Conservation (phyloP, 495 filamentous ascomycete genomes). For the Xanthoparmelia taractica region DNA sequence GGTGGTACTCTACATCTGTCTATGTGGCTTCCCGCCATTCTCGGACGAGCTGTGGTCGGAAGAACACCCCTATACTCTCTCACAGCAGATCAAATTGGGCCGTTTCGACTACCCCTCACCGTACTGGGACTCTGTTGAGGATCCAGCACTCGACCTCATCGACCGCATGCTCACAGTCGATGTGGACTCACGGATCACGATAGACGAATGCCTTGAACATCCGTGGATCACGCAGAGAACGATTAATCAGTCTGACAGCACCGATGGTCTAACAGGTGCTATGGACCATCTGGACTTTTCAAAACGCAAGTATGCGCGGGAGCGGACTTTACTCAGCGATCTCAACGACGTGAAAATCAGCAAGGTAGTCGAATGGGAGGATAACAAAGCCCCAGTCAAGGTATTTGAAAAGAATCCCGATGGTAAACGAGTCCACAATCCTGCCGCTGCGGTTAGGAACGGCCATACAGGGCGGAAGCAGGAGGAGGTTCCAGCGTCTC, state of each 20-base stretch:
- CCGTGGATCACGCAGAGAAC: constrained; percentile 67
- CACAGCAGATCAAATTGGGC: constrained; percentile 83
- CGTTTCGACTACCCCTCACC: constrained; percentile 92
- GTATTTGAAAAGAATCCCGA: constrained; percentile 69
- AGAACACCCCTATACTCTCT: constrained; percentile 76
- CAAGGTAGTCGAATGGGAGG: constrained; percentile 49
- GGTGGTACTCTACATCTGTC: constrained; percentile 97
- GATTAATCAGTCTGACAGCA: constrained; percentile 66
- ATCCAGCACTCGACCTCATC: constrained; percentile 86
- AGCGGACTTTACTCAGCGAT: constrained; percentile 76
- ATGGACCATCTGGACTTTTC: constrained; percentile 76
- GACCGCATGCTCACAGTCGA: constrained; percentile 91
- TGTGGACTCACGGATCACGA: constrained; percentile 69
- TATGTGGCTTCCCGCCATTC: constrained; percentile 97
- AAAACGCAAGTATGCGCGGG: constrained; percentile 66
- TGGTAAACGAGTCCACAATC: constrained; percentile 35
- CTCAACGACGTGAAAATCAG: constrained; percentile 72
- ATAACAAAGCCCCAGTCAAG: constrained; percentile 55
- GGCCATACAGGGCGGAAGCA: constrained; percentile 12
- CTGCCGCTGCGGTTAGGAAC: constrained; percentile 23
- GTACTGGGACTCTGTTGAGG: constrained; percentile 92
- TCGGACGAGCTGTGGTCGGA: constrained; percentile 77
- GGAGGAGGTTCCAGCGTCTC: constrained; percentile 56
- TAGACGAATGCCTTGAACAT: constrained; percentile 86
- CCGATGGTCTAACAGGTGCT: constrained; percentile 81